Evolutionary conservation across 768 basidiomycete species (phyloP), one percentile per base, ranked within the genome.

Genomic region (Chlorophyllum brunneum): DNA sequence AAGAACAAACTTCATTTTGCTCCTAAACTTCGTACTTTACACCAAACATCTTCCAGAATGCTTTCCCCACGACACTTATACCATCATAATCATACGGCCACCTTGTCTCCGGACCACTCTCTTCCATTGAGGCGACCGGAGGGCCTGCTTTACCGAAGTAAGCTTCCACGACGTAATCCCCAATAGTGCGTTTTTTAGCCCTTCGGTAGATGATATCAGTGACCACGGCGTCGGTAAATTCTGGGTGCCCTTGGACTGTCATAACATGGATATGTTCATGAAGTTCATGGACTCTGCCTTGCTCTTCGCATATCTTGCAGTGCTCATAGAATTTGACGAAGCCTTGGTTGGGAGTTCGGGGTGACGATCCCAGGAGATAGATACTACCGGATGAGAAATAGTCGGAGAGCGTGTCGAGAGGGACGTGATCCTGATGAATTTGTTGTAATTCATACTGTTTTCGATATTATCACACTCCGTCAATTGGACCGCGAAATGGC

Each of bases 241-340:
- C 95, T 0, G 95, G 94, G 65, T 95, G 95, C 0, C 93, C 94
- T 66, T 98, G 93, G 1, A 92, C 64, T 0, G 89, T 84, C 49
- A 97, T 67, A 36, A 97, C 82, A 29, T 88, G 89, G n/a, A 90
- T 81, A 70, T 11, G 69, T 59, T 10, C 75, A 10, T 52, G 42
- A 45, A 56, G 34, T 3, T 48, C 15, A 24, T 36, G 34, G 16
- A n/a, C 18, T 29, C 20, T 7, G 22, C 23, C 27, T 9, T 38
- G 67, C 69, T 82, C 59, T 51, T 68, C 41, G 8, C 22, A n/a
- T 5, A 8, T n/a, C 22, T 10, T 5, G 16, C 26, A n/a, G 24
- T 24, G 6, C 22, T 10, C 10, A 27, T 43, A 43, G 11, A 24
- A 15, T 43, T 43, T 43, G 24, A 43, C 24, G 16, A 43, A 4